Percentiles rank a stretch among this genome's conserved stretches.
These are phyloP conservation scores for Macrolepiota fuliginosa DNA, from an alignment of 768 basidiomycete species.

Conservation along the genomic window DNA sequence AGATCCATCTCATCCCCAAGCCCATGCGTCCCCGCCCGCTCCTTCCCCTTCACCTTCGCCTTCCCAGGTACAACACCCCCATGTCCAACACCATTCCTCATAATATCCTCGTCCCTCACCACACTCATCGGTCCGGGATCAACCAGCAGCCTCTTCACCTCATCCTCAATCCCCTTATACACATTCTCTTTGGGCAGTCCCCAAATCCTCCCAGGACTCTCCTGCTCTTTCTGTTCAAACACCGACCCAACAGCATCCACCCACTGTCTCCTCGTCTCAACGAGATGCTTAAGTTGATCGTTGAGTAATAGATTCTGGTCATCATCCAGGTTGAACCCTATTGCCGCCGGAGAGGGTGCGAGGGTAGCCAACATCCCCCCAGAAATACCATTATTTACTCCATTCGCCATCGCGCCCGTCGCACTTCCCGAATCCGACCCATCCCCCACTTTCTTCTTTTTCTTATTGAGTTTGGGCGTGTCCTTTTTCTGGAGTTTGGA, in stretches of 20 bases:
- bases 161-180: conserved; percentile 73
- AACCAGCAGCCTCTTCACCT: conserved; percentile 41
- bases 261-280: conserved; percentile 77
- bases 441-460: conserved; percentile 58
- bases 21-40: conserved; percentile 30
- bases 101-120: conserved; percentile 15
- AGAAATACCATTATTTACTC: conserved; percentile 25
- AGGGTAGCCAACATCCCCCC: conserved; percentile 27
- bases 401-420: conserved; percentile 22
- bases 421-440: conserved; percentile 21
- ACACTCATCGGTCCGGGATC: conserved; percentile 16
- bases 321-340: conserved; percentile 68
- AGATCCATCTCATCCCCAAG: conserved; percentile 64
- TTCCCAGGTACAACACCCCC: conserved; percentile 13
- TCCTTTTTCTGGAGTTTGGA: conserved; percentile 83
- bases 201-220: conserved; percentile 66
- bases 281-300: conserved; percentile 67
- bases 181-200: conserved; percentile 77
- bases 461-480: conserved; percentile 71
- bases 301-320: conserved; percentile 60
- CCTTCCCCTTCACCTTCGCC: conserved; percentile 45
- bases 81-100: conserved; percentile 14
- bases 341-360: conserved; percentile 66
- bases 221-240: conserved; percentile 72
- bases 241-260: conserved; percentile 71